Base-by-base conservation (phyloP, 352 stramenopile genomes). In the Pythium angustatum region DNA sequence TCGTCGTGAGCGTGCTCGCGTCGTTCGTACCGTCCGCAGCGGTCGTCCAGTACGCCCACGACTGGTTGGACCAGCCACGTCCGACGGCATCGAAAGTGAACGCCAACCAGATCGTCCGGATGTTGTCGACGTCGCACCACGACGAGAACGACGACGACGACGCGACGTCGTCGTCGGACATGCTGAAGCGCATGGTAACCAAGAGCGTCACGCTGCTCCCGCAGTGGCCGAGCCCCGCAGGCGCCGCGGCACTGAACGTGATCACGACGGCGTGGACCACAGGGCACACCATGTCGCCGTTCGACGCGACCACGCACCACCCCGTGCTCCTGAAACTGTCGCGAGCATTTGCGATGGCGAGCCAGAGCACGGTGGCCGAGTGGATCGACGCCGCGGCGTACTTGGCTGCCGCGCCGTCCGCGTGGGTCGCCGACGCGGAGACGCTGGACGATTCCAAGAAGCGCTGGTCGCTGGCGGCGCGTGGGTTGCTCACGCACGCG, bases 401-500 rank as follows among this genome's bases (percentile, higher is more conserved):
- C 17, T 27, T 71, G 7, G 26, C 43, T 2, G 34, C 57, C 31
- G 10, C 33, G 2, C 64, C 64, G 19, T 71, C 57, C 0, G 57
- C 57, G 19, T 71, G 64, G 36, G 19, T 22, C n/a, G n/a, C n/a
- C 41, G 68, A 61, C 7, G 58, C 67, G 27, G 57, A 59, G 1
- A 64, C 68, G 11, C 73, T 88, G n/a, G 57, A 75, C 51, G 68
- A 69, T n/a, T 65, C 64, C n/a, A 73, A 66, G 36, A 65, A 62
- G 44, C 50, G 54, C 8, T 93, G 84, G 84, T 80, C 79, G 22
- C 73, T 74, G 6, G 64, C 83, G 0, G 74, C 71, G 21, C 76
- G 76, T 49, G 71, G 77, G 51, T 33, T 87, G 17, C 68, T 94
- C 27, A 81, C 64, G 10, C 75, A 91, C 62, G 77, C 75, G 1